A percentile compares a stretch with the other conserved stretches of the same genome.
These are phyloP conservation scores for Pachysandra terminalis DNA, from an alignment of 164 flowering plant genomes.

Conservation along the genomic window DNA sequence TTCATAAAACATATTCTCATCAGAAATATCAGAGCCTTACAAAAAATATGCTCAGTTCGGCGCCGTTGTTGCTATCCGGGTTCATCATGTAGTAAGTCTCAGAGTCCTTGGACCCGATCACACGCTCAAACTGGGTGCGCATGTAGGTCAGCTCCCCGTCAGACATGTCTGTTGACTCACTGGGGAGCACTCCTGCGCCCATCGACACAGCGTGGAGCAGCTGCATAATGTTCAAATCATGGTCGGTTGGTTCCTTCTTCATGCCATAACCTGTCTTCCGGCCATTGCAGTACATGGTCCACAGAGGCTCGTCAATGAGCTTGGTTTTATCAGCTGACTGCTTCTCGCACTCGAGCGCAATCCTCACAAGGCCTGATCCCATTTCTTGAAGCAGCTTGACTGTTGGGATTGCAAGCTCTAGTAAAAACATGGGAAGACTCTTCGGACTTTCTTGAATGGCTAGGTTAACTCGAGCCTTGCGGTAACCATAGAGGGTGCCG, in stretches of 20 bases:
- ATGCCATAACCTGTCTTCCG: conserved; percentile 63
- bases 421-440: conserved; percentile 53
- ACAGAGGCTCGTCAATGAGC: conserved; percentile 69
- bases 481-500: conserved; percentile 71
- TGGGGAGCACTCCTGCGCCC: conserved; percentile 73
- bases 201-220: conserved; percentile 55
- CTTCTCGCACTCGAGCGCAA: conserved; percentile 78
- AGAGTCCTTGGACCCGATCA: conserved; percentile 62
- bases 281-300: conserved; percentile 80
- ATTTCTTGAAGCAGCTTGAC: conserved; percentile 64
- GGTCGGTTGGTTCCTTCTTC: conserved; percentile 57
- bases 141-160: conserved; percentile 67
- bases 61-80: conserved; percentile 64
- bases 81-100: conserved; percentile 81
- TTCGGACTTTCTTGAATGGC: conserved; percentile 63
- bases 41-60: conserved; percentile 77
- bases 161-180: conserved; percentile 13
- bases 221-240: conserved; percentile 68
- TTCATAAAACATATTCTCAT: neutral
- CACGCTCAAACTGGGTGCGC: conserved; percentile 64
- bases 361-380: conserved; percentile 65
- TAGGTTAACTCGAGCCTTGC: conserved; percentile 53
- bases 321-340: conserved; percentile 24
- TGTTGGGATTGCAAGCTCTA: conserved; percentile 72
- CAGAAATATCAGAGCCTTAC: conserved; percentile 42